Base-by-base conservation (phyloP, 495 filamentous ascomycete species). In the Aspergillus saccharolyticus region DNA sequence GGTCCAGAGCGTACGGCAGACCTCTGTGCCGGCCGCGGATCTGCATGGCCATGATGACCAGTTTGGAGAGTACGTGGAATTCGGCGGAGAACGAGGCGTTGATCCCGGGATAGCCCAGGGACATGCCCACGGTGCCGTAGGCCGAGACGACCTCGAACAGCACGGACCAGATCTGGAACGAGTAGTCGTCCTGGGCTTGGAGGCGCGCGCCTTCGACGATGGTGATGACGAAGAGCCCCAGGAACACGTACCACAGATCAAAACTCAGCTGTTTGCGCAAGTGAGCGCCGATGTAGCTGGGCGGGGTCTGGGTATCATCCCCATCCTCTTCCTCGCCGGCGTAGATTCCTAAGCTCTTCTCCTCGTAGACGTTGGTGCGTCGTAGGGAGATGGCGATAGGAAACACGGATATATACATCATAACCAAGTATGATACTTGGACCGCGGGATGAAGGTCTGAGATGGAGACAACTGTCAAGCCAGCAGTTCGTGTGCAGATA, bases 331-430 rank as follows among this genome's bases (percentile, higher is more conserved):
- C 78, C 6, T 83, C 78, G 0, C 73, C 71, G 19, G 65, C 70
- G 64, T 89, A 97, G 19, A 97, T 82, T 1, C 93, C 93, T 10
- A 97, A 81, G 53, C 89, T 92, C 63, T 88, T 88, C 68, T 97
- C 93, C 70, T 97, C 93, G 77, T 97, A 97, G 10, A 96, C 92
- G 69, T 97, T 97, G 39, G 93, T 97, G 52, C 89, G 82, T 56
- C 93, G 88, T 63, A 97, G 84, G 24, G 88, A 93, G 56, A 97
- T 96, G 59, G 93, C 93, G 63, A 97, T 93, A 22, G 93, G 93
- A 63, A 96, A 90, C 43, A 96, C 89, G 47, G 93, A 96, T 59
- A 97, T 97, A 70, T 97, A 97, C 93, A 97, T 97, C 93, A 97
- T 97, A 71, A 97, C 85, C 72, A 96, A 71, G 75, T 96, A 97